A percentile compares a stretch with the other conserved stretches of the same genome.
Conservation (phyloP, 1,284 basidiomycete genomes). For the Malassezia japonica region DNA sequence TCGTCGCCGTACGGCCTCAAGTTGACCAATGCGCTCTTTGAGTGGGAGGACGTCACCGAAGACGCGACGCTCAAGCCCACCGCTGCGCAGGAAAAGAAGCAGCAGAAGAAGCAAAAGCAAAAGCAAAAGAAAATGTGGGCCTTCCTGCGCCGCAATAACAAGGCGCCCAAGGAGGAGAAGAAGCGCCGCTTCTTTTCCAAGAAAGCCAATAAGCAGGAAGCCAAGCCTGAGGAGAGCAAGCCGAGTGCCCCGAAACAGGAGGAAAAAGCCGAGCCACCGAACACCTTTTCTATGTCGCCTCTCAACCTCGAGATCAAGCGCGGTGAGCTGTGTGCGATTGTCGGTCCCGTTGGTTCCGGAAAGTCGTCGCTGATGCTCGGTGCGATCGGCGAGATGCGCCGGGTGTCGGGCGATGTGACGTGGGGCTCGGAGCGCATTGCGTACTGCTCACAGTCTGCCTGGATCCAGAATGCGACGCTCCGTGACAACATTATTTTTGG, state of each 20-base stretch:
- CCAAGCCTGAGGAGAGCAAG: conserved; percentile 4
- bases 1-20: conserved; percentile 24
- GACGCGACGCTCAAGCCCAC: conserved; percentile 6
- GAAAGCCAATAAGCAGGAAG: neutral
- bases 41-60: conserved; percentile 28
- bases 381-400: conserved; percentile 41
- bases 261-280: conserved; percentile 24
- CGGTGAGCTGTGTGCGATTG: conserved; percentile 21
- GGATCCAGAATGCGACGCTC: conserved; percentile 75
- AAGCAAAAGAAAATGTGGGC: conserved; percentile 10
- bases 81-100: neutral
- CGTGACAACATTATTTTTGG: conserved; percentile 54
- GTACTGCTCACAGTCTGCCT: conserved; percentile 74
- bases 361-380: conserved; percentile 41
- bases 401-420: conserved; percentile 25
- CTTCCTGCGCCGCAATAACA: conserved; percentile 1
- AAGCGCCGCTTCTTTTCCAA: conserved; percentile 6
- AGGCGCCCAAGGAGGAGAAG: neutral
- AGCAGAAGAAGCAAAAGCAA: neutral
- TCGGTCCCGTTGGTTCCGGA: conserved; percentile 43
- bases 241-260: conserved; percentile 2
- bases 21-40: conserved; percentile 24
- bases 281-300: conserved; percentile 16
- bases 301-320: conserved; percentile 6
- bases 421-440: conserved; percentile 52